These are phyloP conservation scores for Sarocladiaceae sp. DNA, from an alignment of 2,329 filamentous ascomycete species.

Conservation along the genomic window DNA sequence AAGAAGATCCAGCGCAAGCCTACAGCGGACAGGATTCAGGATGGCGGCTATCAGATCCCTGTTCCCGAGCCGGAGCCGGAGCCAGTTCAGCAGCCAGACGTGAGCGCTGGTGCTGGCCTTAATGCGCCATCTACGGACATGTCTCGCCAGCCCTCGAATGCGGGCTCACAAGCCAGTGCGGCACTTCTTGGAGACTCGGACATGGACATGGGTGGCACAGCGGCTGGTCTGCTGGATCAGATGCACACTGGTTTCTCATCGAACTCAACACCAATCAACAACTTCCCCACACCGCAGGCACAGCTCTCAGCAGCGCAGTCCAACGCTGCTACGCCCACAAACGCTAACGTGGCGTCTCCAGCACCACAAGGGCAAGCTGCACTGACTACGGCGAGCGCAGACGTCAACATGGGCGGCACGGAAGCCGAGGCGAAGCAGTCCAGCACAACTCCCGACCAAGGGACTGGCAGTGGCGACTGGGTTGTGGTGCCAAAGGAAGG, in stretches of 20 bases:
- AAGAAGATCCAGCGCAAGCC: conserved; percentile 62
- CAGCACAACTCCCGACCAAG: conserved; percentile 43
- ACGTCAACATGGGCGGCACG: conserved; percentile 51
- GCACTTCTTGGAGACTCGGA: conserved; percentile 56
- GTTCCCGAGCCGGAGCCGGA: conserved; percentile 38
- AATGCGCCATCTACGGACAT: conserved; percentile 26
- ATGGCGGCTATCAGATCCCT: conserved; percentile 69
- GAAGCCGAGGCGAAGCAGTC: conserved; percentile 29
- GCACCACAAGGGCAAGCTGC: conserved; percentile 19
- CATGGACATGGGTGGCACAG: conserved; percentile 61
- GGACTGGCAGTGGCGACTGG: conserved; percentile 62
- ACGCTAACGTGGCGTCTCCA: conserved; percentile 43
- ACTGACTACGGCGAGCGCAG: conserved; percentile 23
- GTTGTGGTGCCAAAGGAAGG: conserved; percentile 67
- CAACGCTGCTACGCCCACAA: conserved; percentile 51
- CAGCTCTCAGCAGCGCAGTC: conserved; percentile 54
- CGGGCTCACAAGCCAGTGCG: conserved; percentile 52
- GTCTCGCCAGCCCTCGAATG: conserved; percentile 51
- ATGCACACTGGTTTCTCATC: conserved; percentile 60
- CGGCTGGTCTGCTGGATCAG: conserved; percentile 62
- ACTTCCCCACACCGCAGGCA: conserved; percentile 57
- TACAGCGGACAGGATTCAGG: conserved; percentile 67
- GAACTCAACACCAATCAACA: conserved; percentile 57
- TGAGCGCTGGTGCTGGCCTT: neutral
- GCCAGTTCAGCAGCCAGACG: conserved; percentile 13